Evolutionary conservation across 305 asterid genomes (phyloP).

Genomic region (Ilex paraguariensis): DNA sequence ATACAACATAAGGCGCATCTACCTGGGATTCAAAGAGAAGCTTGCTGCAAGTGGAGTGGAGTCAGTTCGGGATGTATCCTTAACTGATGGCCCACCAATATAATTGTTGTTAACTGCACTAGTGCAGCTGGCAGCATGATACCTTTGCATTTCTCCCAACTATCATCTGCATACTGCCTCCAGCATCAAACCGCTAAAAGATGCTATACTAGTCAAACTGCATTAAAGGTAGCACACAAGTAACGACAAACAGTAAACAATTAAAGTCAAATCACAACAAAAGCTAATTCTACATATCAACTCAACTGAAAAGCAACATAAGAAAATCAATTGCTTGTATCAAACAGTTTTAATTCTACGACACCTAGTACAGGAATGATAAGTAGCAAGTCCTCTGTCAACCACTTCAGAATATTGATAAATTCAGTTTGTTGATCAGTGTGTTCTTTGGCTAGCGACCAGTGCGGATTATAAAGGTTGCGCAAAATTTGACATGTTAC

Average conservation of each 20-base stretch:
- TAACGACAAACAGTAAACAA: background rate
- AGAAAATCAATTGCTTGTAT: too few species aligned
- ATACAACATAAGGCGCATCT: conserved; percentile 10
- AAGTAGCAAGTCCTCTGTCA: too few species aligned
- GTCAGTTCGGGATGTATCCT: conserved; percentile 79
- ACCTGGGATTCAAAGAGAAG: conserved; percentile 73
- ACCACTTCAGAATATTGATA: too few species aligned
- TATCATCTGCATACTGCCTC: conserved; percentile 95
- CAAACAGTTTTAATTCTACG: too few species aligned
- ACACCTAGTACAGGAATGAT: too few species aligned
- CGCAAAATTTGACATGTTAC: too few species aligned
- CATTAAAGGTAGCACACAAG: conserved; percentile 7
- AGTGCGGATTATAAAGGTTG: too few species aligned
- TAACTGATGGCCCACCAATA: conserved; percentile 60
- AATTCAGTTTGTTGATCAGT: too few species aligned
- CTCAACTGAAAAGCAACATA: too few species aligned
- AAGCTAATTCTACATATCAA: background rate
- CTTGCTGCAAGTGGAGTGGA: conserved; percentile 56
- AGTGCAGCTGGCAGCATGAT: conserved; percentile 92
- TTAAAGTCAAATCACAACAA: conserved; percentile 6
- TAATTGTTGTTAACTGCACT: conserved; percentile 92
- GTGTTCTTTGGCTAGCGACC: too few species aligned
- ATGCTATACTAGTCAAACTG: conserved; percentile 35
- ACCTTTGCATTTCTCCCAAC: conserved; percentile 96
- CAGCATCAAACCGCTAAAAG: conserved; percentile 66